Conservation (phyloP, 345 rosid genomes). For the Eucalyptus marginata region DNA sequence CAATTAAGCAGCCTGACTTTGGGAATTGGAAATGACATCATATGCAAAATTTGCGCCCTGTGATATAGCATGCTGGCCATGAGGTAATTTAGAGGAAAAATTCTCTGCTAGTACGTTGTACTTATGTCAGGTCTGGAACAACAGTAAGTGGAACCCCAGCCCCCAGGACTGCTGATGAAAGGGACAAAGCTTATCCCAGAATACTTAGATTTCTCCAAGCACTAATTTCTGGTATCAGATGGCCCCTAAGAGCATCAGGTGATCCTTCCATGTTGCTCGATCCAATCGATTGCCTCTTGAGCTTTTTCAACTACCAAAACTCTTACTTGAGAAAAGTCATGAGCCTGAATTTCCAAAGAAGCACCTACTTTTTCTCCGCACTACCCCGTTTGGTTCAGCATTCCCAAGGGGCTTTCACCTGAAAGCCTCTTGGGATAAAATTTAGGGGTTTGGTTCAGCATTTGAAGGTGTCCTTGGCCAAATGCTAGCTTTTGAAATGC, state of each 20-base stretch:
- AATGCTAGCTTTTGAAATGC: no score
- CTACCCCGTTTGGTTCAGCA: conserved; percentile 63
- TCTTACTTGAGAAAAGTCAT: conserved; percentile 74
- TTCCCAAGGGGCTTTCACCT: no score
- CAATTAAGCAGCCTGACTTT: conserved; percentile 71
- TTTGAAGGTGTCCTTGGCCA: no score
- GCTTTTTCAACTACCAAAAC: conserved; percentile 59
- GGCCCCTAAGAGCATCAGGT: conserved; percentile 68
- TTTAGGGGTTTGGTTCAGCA: no score
- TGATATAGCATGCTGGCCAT: conserved; percentile 59
- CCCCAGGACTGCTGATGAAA: conserved; percentile 63
- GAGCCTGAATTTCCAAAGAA: conserved; percentile 63
- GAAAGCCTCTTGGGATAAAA: no score
- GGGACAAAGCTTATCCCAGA: conserved; percentile 42
- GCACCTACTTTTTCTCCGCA: conserved; percentile 40
- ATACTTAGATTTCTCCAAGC: conserved; percentile 26
- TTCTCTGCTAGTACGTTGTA: conserved; percentile 69
- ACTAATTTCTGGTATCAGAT: conserved; percentile 49
- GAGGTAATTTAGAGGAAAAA: conserved; percentile 70
- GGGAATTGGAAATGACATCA: conserved; percentile 52
- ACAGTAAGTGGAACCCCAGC: conserved; percentile 77
- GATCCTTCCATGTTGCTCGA: conserved; percentile 77
- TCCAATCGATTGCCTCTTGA: conserved; percentile 71
- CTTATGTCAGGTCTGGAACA: conserved; percentile 89
- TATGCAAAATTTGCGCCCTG: conserved; percentile 67